Evolutionary conservation across 306 rosid species (phyloP).

Genomic region (Prosopis cineraria): DNA sequence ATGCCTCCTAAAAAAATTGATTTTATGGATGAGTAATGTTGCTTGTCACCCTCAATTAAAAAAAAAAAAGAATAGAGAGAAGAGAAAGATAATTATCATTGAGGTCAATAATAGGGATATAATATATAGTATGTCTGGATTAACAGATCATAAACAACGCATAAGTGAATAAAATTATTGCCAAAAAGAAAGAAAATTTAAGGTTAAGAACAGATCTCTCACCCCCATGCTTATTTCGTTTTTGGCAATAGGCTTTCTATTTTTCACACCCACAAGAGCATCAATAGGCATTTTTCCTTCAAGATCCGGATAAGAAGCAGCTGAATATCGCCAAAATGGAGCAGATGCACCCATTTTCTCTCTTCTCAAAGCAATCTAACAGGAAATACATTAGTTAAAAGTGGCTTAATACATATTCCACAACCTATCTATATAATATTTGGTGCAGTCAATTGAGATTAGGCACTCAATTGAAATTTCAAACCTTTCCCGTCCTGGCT

Average conservation of each 20-base stretch:
- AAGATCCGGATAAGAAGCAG: slow-evolving; percentile 93
- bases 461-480: slow-evolving; percentile 25
- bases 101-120: background rate
- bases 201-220: slow-evolving; percentile 33
- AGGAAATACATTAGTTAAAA: slow-evolving; percentile 20
- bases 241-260: slow-evolving; percentile 32
- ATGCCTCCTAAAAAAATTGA: too few species aligned
- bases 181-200: slow-evolving; percentile 10
- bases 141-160: background rate
- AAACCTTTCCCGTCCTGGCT: slow-evolving; percentile 92
- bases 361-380: slow-evolving; percentile 87
- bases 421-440: slow-evolving; percentile 17
- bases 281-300: slow-evolving; percentile 49
- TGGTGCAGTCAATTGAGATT: slow-evolving; percentile 9
- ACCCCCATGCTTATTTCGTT: slow-evolving; percentile 58
- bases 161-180: background rate
- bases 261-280: slow-evolving; percentile 52
- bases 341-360: slow-evolving; percentile 89
- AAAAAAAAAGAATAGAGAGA: too few species aligned
- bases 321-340: slow-evolving; percentile 90
- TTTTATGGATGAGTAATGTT: background rate
- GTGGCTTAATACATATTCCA: slow-evolving; percentile 23
- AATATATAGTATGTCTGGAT: background rate
- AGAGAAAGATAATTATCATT: too few species aligned
- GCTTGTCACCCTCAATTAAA: background rate